These are phyloP conservation scores for Cucumis hystrix DNA, from an alignment of 306 rosid genomes.

Conservation along the genomic window DNA sequence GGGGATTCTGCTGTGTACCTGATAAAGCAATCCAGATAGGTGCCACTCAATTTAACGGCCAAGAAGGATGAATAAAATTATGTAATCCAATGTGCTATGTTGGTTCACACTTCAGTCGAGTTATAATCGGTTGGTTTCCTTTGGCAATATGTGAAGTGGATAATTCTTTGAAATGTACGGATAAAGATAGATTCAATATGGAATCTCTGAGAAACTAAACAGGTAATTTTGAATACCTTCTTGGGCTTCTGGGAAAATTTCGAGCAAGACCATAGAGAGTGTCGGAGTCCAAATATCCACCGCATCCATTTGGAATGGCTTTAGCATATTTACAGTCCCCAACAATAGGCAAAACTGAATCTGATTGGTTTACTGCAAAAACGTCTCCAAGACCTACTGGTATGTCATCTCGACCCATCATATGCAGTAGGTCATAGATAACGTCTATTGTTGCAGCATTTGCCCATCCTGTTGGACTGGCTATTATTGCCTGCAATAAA, in stretches of 20 bases:
- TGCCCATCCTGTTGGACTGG: constrained; percentile 93
- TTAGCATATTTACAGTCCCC: constrained; percentile 55
- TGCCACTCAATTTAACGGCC: neutral
- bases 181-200: neutral
- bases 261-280: constrained; percentile 87
- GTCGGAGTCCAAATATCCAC: constrained; percentile 80
- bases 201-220: neutral
- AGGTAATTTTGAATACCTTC: constrained; percentile 38
- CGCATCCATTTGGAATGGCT: constrained; percentile 80
- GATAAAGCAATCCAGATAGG: neutral
- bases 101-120: neutral
- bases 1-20: constrained; percentile 73
- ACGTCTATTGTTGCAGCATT: constrained; percentile 83
- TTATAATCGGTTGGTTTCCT: neutral
- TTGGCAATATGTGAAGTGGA: neutral
- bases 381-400: constrained; percentile 67
- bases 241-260: constrained; percentile 62
- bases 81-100: neutral
- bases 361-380: constrained; percentile 53
- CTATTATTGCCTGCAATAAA: constrained; percentile 54
- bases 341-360: constrained; percentile 28
- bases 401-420: constrained; percentile 96
- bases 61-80: neutral
- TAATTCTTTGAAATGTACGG: neutral
- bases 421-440: constrained; percentile 68